These are phyloP conservation scores for Verticillium zaregamsianum DNA, from an alignment of 2,329 filamentous ascomycete genomes.

Conservation along the genomic window DNA sequence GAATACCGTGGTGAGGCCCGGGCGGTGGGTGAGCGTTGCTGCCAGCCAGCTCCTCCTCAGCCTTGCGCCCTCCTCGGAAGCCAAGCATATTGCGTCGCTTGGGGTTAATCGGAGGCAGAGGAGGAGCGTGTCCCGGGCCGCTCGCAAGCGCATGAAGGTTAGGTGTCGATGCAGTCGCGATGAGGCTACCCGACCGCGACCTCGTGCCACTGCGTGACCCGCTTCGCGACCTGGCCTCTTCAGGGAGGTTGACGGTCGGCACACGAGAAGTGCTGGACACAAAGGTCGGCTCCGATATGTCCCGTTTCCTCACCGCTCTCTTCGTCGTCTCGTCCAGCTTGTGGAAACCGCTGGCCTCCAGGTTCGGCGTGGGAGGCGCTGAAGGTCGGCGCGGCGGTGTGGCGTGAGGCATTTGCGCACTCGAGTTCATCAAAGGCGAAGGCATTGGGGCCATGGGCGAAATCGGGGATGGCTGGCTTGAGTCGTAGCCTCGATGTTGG, in stretches of 20 bases:
- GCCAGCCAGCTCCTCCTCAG: slow-evolving; percentile 26
- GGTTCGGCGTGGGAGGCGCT: slow-evolving; percentile 22
- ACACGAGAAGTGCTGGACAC: slow-evolving; percentile 41
- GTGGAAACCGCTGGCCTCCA: slow-evolving; percentile 17
- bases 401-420: slow-evolving; percentile 26
- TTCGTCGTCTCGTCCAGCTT: slow-evolving; percentile 33
- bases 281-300: slow-evolving; percentile 48
- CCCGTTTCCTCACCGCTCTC: slow-evolving; percentile 38
- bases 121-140: slow-evolving; percentile 30
- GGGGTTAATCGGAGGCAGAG: slow-evolving; percentile 56
- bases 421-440: slow-evolving; percentile 24
- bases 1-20: slow-evolving; percentile 9
- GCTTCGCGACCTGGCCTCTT: slow-evolving; percentile 20
- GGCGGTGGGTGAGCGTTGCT: slow-evolving; percentile 26
- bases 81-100: slow-evolving; percentile 43
- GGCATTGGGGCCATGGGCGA: slow-evolving; percentile 32
- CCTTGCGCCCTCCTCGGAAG: slow-evolving; percentile 27
- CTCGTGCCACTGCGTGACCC: slow-evolving; percentile 31
- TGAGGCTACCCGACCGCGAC: slow-evolving; percentile 30
- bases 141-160: slow-evolving; percentile 26
- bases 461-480: slow-evolving; percentile 39
- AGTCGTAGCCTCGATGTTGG: slow-evolving; percentile 25
- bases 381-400: slow-evolving; percentile 29
- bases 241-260: slow-evolving; percentile 35
- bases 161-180: slow-evolving; percentile 27